Evolutionary conservation across 2,329 filamentous ascomycete species (phyloP).

Genomic region (Claviceps pazoutovae): DNA sequence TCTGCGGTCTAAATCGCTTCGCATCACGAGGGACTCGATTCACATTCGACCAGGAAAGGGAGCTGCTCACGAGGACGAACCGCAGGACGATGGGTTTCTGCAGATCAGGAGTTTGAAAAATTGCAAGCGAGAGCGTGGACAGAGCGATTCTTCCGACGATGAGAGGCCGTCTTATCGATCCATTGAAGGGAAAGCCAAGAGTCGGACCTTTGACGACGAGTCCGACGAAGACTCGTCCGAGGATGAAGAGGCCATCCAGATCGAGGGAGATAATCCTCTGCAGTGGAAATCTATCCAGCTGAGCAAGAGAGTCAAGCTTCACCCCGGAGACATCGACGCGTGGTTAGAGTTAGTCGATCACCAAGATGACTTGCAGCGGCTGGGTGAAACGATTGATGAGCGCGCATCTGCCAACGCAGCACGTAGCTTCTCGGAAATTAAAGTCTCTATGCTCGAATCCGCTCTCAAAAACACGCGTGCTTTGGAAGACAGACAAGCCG

Average conservation of each 20-base stretch:
- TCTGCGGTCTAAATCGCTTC: conserved; percentile 26
- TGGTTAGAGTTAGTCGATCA: conserved; percentile 73
- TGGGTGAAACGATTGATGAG: conserved; percentile 28
- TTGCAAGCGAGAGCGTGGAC: conserved; percentile 20
- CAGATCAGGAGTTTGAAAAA: conserved; percentile 29
- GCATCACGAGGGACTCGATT: conserved; percentile 24
- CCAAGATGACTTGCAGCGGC: conserved; percentile 53
- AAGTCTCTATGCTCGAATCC: conserved; percentile 65
- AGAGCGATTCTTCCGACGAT: conserved; percentile 30
- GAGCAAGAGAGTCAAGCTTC: conserved; percentile 46
- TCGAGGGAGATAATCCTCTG: conserved; percentile 28
- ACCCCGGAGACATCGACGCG: conserved; percentile 51
- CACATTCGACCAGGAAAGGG: conserved; percentile 20
- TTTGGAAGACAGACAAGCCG: conserved; percentile 36
- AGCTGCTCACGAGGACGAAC: conserved; percentile 8
- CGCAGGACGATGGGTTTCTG: conserved; percentile 32
- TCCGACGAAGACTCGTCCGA: conserved; percentile 32
- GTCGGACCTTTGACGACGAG: conserved; percentile 32
- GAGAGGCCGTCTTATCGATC: conserved; percentile 47
- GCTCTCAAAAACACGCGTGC: conserved; percentile 46
- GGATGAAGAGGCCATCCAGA: conserved; percentile 19
- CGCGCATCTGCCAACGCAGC: conserved; percentile 44
- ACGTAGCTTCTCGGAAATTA: conserved; percentile 62
- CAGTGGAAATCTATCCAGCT: conserved; percentile 47
- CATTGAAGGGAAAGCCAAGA: conserved; percentile 49